Evolutionary conservation across 116 monocot genomes (phyloP).

Genomic region (Zostera marina): DNA sequence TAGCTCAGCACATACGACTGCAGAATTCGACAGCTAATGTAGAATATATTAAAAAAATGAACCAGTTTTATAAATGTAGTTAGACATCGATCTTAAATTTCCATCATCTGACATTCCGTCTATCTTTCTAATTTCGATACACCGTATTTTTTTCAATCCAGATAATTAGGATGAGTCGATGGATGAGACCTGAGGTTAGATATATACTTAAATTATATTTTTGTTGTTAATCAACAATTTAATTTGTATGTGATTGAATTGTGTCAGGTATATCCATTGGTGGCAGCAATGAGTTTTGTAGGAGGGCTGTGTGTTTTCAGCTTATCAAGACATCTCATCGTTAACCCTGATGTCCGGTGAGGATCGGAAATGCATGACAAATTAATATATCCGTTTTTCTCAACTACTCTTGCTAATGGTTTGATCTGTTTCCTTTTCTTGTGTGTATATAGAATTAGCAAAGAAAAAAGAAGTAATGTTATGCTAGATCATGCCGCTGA

Average conservation of each 20-base stretch:
- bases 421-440: too few species aligned
- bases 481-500: conserved; percentile 51
- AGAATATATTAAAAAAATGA: too few species aligned
- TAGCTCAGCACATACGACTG: too few species aligned
- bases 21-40: too few species aligned
- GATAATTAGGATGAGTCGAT: background rate
- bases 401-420: too few species aligned
- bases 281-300: conserved; percentile 41
- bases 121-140: too few species aligned
- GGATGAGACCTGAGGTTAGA: conserved; percentile 1
- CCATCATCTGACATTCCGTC: too few species aligned
- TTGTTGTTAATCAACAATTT: background rate
- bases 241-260: background rate
- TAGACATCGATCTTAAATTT: too few species aligned
- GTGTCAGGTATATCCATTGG: conserved; percentile 31
- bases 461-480: conserved; percentile 3
- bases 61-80: too few species aligned
- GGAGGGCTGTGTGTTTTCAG: conserved; percentile 26
- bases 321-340: conserved; percentile 21
- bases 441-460: conserved; percentile 5
- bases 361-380: too few species aligned
- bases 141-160: too few species aligned
- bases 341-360: conserved; percentile 37
- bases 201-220: background rate
- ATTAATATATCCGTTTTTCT: too few species aligned